phyloP scores from a whole-genome alignment of 768 basidiomycete species.

The Boletus vinaceobasis region DNA sequence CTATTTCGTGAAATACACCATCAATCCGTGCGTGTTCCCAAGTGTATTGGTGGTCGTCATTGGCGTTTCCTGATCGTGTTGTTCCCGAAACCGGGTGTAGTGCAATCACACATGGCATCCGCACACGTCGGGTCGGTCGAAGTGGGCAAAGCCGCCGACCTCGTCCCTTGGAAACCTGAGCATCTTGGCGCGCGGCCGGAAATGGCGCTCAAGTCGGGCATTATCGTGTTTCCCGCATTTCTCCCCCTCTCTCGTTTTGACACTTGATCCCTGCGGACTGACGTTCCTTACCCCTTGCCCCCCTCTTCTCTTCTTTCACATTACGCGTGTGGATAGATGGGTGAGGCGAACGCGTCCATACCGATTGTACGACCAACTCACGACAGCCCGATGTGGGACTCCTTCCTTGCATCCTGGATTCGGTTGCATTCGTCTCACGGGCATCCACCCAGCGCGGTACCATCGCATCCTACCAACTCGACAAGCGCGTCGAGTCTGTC shows the following conservation, averaged over 20 bases:
- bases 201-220: constrained; percentile 92
- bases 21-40: constrained; percentile 75
- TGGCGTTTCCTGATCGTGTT: no score
- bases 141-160: constrained; percentile 81
- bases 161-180: constrained; percentile 94
- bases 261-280: no score
- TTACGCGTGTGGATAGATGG: constrained; percentile 85
- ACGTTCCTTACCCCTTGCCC: no score
- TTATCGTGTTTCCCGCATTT: constrained; percentile 56
- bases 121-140: constrained; percentile 83
- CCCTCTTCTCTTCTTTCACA: no score
- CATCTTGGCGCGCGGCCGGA: constrained; percentile 92
- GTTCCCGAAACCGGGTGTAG: constrained; percentile 30
- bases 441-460: constrained; percentile 58
- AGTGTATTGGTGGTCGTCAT: no score
- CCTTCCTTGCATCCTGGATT: constrained; percentile 73
- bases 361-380: constrained; percentile 91
- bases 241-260: no score
- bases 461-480: constrained; percentile 63
- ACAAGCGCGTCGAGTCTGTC: constrained; percentile 75
- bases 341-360: constrained; percentile 95
- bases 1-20: constrained; percentile 93
- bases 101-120: constrained; percentile 90
- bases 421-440: constrained; percentile 82
- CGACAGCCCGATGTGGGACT: constrained; percentile 92